Base-by-base conservation (phyloP, 495 filamentous ascomycete genomes). In the Xylaria telfairii region DNA sequence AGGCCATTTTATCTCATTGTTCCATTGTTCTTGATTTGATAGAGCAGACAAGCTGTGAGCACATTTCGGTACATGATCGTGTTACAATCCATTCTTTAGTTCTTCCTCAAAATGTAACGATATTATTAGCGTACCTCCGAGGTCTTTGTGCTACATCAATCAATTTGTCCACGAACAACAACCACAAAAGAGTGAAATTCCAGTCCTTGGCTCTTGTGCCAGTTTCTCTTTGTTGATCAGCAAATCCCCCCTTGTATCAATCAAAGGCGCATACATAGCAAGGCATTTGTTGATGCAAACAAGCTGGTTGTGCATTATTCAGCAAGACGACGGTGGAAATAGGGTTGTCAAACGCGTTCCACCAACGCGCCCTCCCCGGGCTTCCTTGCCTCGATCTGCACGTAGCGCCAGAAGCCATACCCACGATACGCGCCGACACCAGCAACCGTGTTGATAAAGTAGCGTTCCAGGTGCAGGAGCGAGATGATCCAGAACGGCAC, bases 361-460 rank as follows among this genome's bases (percentile, higher is more conserved):
- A 59, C 56, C 10, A 59, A 37, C 8, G 56, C 56, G 3, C 44
- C 62, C 15, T 61, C 67, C 2, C 77, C 78, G 0, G 78, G 76
- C 54, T 80, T 80, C 32, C 65, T 75, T 37, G 77, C 78, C 61
- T 72, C 71, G 30, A 80, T 71, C 13, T 70, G 71, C 24, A 80
- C 70, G 62, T 75, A 80, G 34, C 77, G 65, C 77, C 77, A 80
- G 32, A 65, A 72, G 10, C 62, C 68, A 15, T 70, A 72, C 1
- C 71, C 67, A 28, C 71, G 49, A 32, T 78, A 78, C 30, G 44
- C 46, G 51, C 72, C 56, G 5, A 72, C 74, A 4, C 71, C 79
- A 4, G 75, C 74, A 0, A 80, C 71, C 0, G 76, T 81, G 62
- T 81, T 81, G 68, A 79, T 70, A 17, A 81, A 79, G 46, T 42